Conservation (phyloP, 1,139 yeast genomes). For the Blastobotrys serpentis region DNA sequence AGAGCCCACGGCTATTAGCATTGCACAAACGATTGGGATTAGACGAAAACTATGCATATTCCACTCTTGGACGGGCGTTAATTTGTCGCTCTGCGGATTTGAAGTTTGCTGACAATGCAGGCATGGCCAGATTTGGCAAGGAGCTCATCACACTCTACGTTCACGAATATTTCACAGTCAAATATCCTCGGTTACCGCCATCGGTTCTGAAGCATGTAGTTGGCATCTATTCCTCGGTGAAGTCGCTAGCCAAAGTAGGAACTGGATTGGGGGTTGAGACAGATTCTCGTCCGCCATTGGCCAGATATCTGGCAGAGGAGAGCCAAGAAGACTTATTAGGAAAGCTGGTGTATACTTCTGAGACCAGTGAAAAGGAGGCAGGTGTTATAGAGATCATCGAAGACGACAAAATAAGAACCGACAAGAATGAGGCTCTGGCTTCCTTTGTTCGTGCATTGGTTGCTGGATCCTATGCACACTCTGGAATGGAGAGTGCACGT, state of each 20-base stretch:
- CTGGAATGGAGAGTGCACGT: conserved; percentile 60
- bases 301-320: conserved; percentile 68
- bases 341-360: conserved; percentile 35
- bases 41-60: conserved; percentile 47
- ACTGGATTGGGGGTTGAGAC: conserved; percentile 82
- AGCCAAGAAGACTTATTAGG: conserved; percentile 49
- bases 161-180: conserved; percentile 66
- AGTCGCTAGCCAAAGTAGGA: conserved; percentile 64
- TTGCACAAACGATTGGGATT: conserved; percentile 69
- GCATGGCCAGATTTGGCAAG: conserved; percentile 80
- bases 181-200: conserved; percentile 88
- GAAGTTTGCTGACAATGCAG: conserved; percentile 67
- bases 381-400: conserved; percentile 43
- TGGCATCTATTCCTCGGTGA: conserved; percentile 67
- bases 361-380: conserved; percentile 36
- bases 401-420: conserved; percentile 36
- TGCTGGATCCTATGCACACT: conserved; percentile 44
- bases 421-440: conserved; percentile 45
- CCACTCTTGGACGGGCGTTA: conserved; percentile 79
- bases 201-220: conserved; percentile 72
- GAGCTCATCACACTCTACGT: conserved; percentile 73
- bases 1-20: conserved; percentile 72
- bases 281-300: conserved; percentile 63
- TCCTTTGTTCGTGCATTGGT: conserved; percentile 53
- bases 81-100: conserved; percentile 49